Base-by-base conservation (phyloP, 352 stramenopile species). In the Pythium aphanidermatum region DNA sequence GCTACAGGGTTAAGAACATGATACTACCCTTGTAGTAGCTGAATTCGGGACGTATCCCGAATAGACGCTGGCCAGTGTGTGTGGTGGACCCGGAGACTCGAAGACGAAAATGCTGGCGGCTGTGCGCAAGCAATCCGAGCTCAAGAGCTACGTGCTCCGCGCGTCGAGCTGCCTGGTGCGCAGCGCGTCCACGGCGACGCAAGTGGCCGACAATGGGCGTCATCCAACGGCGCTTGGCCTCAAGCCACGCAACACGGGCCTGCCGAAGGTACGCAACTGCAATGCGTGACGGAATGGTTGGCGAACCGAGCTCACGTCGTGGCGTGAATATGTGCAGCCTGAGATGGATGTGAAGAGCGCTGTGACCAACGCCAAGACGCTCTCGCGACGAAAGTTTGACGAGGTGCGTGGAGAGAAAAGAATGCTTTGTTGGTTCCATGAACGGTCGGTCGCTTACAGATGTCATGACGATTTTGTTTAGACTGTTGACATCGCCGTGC, bases 401-500 rank as follows among this genome's bases (percentile, higher is more conserved):
- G 82, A 93, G 72, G 77, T 90, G 34, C 25, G 54, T 46, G 20
- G 19, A 12, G 6, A 40, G 25, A 8, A 40, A 12, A 40, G 33
- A 24, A 8, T 40, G 17, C 26, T 25, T 10, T 40, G 17, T 26
- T 17, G 10, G 32, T 38, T 10, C 8, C 8, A 32, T 32, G 28
- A n/a, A n/a, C n/a, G n/a, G n/a, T n/a, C n/a, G n/a, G n/a, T n/a
- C n/a, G n/a, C n/a, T n/a, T n/a, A n/a, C n/a, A n/a, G n/a, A n/a
- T n/a, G n/a, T n/a, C n/a, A n/a, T n/a, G 19, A 9, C 20, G 19
- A 13, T 21, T 24, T 48, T 17, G 26, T 55, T 30, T 31, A 92
- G 76, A 92, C 83, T 14, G 68, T 95, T 20, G 83, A 95, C 50
- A 71, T 95, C 32, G 83, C 81, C 17, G 49, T 95, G 29, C 79